Percentiles rank a stretch among this genome's conserved stretches.
Conservation (phyloP, 2,329 filamentous ascomycete genomes). For the Fusarium miscanthi region DNA sequence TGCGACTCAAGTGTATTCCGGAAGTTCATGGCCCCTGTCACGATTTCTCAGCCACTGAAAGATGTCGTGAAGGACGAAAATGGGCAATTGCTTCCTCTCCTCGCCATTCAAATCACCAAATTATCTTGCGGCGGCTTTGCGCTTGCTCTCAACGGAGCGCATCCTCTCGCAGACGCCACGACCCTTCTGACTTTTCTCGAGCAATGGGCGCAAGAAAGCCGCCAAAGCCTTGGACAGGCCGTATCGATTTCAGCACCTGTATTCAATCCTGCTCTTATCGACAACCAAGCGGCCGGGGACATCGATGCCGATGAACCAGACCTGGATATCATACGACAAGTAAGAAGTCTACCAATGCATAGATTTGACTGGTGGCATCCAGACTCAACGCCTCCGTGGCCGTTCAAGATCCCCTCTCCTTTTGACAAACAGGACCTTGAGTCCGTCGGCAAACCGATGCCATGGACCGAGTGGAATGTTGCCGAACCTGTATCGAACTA, state of each 20-base stretch:
- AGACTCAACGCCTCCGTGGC: conserved; percentile 22
- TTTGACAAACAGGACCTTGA: conserved; percentile 12
- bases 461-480: conserved; percentile 43
- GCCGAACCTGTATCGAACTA: conserved; percentile 35
- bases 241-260: not conserved
- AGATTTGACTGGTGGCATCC: conserved; percentile 44
- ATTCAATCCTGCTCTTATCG: conserved; percentile 31
- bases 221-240: not conserved
- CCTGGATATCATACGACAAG: not conserved
- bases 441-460: conserved; percentile 32
- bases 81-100: not conserved
- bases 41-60: not conserved
- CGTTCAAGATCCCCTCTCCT: not conserved
- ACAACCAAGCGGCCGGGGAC: conserved; percentile 27
- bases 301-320: conserved; percentile 30
- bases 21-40: conserved; percentile 7
- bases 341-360: conserved; percentile 32
- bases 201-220: conserved; percentile 36
- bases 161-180: conserved; percentile 42
- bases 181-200: conserved; percentile 35
- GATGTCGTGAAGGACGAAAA: not conserved
- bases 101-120: conserved; percentile 39
- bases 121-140: conserved; percentile 39
- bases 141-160: conserved; percentile 31
- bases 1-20: conserved; percentile 9